Evolutionary conservation across 78 protist species (phyloP).

Genomic region (Andalucia godoyi): DNA sequence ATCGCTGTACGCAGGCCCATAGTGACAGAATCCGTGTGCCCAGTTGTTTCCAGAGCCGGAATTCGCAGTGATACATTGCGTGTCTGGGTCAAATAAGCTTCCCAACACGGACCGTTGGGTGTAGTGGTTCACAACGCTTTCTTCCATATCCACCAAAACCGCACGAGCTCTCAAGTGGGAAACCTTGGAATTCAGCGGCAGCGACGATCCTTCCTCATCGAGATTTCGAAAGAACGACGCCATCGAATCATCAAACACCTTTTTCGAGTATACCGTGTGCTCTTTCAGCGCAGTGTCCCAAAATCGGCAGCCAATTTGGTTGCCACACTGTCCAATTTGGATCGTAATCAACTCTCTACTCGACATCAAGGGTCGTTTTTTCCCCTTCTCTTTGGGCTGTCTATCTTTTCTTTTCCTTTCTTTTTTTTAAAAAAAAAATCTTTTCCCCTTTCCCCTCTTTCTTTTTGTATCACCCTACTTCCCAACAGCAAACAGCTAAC

Average conservation of each 20-base stretch:
- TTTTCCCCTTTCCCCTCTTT: too few relatives aligned
- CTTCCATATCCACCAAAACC: constrained; percentile 71
- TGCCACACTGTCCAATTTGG: constrained; percentile 34
- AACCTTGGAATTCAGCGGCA: constrained; percentile 1
- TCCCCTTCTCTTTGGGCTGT: background rate
- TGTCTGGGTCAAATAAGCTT: constrained; percentile 34
- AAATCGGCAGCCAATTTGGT: constrained; percentile 39
- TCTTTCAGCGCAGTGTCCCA: constrained; percentile 69
- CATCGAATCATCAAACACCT: constrained; percentile 29
- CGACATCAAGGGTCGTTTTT: background rate
- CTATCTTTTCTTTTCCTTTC: background rate
- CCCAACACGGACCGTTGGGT: constrained; percentile 23
- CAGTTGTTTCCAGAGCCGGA: constrained; percentile 75
- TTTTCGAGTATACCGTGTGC: constrained; percentile 5
- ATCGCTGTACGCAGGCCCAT: constrained; percentile 32
- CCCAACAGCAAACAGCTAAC: too few relatives aligned
- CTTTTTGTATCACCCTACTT: too few relatives aligned
- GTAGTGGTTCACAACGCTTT: constrained; percentile 53
- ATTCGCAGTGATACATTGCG: constrained; percentile 31
- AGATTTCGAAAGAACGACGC: constrained; percentile 48
- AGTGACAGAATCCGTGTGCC: constrained; percentile 27
- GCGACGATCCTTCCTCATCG: background rate
- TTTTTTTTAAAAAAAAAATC: too few relatives aligned
- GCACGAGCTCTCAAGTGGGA: constrained; percentile 23
- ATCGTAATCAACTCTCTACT: constrained; percentile 13